Evolutionary conservation across 108 stramenopile species (phyloP), one percentile per base, ranked within the genome.

Genomic region (Cyclotella atomus): DNA sequence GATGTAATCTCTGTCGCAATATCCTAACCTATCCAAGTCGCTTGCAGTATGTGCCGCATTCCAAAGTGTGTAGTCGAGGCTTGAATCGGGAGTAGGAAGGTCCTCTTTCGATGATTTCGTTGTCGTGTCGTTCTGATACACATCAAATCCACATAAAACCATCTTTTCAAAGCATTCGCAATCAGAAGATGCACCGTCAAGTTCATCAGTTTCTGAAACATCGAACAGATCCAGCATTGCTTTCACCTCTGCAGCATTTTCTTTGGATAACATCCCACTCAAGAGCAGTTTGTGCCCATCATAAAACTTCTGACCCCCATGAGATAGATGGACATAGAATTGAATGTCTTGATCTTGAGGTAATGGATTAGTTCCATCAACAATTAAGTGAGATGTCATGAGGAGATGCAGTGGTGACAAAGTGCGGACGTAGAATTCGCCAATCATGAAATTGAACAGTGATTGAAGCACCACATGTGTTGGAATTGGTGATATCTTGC

Each of bases 401-500:
- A 70, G 52, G 23, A 30, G 47, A 70, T 70, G 60, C 27, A 81
- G 45, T 41, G 25, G 33, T 8, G 71, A 16, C 30, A 81, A 59
- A 4, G 79, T 64, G 3, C 79, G 49, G 10, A 72, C 32, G 61
- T 87, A 87, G 46, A 87, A 87, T 29, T 87, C 86, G 0, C 86
- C 86, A 30, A 87, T 65, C 86, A 87, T 87, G 25, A 80, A 70
- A 72, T 82, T 85, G 50, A 78, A 83, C 16, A 67, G 1, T 9
- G 70, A 79, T 43, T 84, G 81, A 19, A 87, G 47, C 12, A 75
- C 56, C 3, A 87, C 46, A 47, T 87, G 86, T 9, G 73, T 83
- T 17, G 53, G 49, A 46, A 46, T 46, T 16, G 27, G 14, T 2
- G 62, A 64, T 64, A 46, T 25, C 10, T 27, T 4, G 46, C 62